These are phyloP conservation scores for Ophiostoma sp. DNA, from an alignment of 2,329 filamentous ascomycete genomes.

Conservation along the genomic window DNA sequence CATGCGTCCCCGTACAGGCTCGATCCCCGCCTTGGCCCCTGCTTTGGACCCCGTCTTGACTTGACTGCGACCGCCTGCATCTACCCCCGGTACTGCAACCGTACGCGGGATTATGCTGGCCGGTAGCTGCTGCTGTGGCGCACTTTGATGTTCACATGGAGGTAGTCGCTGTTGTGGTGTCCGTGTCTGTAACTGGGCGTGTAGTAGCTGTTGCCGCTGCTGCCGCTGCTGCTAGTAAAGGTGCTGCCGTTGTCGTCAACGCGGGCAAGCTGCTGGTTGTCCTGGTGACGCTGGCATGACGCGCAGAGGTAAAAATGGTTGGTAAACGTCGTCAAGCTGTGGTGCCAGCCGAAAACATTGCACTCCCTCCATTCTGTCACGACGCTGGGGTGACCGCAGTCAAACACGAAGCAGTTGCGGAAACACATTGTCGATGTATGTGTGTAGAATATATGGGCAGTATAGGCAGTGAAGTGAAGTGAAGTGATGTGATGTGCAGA, in stretches of 20 bases:
- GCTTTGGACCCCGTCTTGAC: no score
- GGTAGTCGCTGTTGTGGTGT: not conserved
- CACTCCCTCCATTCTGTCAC: not conserved
- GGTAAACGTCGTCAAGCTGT: not conserved
- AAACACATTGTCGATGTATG: conserved; percentile 14
- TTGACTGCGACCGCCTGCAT: no score
- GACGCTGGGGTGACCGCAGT: conserved; percentile 16
- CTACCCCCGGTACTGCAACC: no score
- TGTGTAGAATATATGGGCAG: not conserved
- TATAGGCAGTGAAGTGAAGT: not conserved
- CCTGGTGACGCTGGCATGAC: not conserved
- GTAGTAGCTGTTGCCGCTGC: not conserved
- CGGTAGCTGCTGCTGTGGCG: not conserved
- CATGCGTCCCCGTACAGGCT: not conserved
- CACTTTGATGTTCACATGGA: not conserved
- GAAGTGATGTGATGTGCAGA: not conserved
- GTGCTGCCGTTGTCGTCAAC: not conserved
- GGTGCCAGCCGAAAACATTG: not conserved
- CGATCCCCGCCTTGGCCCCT: no score
- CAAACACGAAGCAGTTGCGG: not conserved
- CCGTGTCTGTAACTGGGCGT: not conserved
- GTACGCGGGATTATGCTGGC: not conserved
- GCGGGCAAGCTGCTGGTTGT: not conserved
- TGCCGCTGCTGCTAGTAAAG: not conserved
- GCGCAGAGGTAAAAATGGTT: not conserved